A percentile compares a stretch with the other conserved stretches of the same genome.
phyloP scores from a whole-genome alignment of 2,329 filamentous ascomycete genomes.

The Xylaria arbuscula region DNA sequence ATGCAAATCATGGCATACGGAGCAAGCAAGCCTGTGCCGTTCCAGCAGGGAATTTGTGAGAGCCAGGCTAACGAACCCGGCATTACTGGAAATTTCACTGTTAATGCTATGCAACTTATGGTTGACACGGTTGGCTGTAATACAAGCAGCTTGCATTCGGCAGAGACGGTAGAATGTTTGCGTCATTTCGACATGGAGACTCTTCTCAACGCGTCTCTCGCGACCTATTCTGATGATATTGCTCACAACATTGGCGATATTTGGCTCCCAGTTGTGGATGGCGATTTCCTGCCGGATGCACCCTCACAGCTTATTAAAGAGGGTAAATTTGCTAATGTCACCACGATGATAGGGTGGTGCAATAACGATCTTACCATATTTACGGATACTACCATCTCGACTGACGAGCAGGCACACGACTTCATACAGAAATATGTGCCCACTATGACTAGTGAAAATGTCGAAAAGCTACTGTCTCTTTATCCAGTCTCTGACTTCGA shows the following conservation, averaged over 20 bases:
- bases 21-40: constrained; percentile 56
- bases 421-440: constrained; percentile 57
- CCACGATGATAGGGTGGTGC: constrained; percentile 58
- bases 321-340: constrained; percentile 56
- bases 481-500: constrained; percentile 63
- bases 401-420: constrained; percentile 52
- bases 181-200: constrained; percentile 55
- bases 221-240: constrained; percentile 55
- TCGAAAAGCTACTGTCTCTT: constrained; percentile 57
- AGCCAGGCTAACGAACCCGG: constrained; percentile 64
- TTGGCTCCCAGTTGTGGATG: constrained; percentile 62
- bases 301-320: constrained; percentile 55
- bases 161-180: constrained; percentile 59
- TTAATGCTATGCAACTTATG: constrained; percentile 58
- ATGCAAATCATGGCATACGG: constrained; percentile 63
- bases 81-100: constrained; percentile 60
- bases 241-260: constrained; percentile 62
- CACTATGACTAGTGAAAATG: constrained; percentile 48
- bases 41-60: constrained; percentile 59
- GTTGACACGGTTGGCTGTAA: constrained; percentile 58
- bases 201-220: constrained; percentile 57
- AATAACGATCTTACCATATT: constrained; percentile 59
- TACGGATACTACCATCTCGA: constrained; percentile 55
- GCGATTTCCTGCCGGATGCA: constrained; percentile 60
- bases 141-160: constrained; percentile 53